Conservation (phyloP, 441 rosid genomes). For the Gossypium laxum region DNA sequence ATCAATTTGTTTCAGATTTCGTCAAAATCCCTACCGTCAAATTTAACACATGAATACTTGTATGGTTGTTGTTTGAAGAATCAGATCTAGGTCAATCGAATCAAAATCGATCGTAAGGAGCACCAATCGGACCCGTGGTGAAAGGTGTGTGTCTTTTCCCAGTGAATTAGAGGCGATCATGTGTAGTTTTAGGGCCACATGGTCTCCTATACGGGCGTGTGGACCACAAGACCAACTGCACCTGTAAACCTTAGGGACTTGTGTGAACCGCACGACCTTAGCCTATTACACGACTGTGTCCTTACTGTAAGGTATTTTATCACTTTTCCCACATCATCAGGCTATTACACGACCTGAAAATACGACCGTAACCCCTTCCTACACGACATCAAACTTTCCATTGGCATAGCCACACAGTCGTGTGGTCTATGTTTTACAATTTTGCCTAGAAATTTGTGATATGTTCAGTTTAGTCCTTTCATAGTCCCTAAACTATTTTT, state of each 20-base stretch:
- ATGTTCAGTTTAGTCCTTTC: background rate
- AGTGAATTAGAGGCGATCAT: background rate
- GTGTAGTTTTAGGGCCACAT: background rate
- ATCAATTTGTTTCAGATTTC: background rate
- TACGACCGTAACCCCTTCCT: background rate
- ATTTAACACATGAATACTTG: background rate
- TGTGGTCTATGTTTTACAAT: background rate
- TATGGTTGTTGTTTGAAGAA: background rate
- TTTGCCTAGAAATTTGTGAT: background rate
- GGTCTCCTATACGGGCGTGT: background rate
- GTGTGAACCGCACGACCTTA: background rate
- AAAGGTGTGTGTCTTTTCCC: background rate
- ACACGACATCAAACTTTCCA: background rate
- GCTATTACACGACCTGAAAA: too few species aligned
- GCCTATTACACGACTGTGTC: background rate
- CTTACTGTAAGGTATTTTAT: too few species aligned
- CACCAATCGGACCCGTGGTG: background rate
- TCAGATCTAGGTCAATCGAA: background rate
- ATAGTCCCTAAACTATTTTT: background rate
- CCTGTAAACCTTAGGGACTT: background rate
- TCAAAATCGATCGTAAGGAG: background rate
- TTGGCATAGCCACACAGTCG: too few species aligned
- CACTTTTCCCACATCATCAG: too few species aligned
- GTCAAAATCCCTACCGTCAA: background rate
- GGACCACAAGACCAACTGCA: background rate